These are phyloP conservation scores for Boletus pseudo-olivaceus DNA, from an alignment of 768 basidiomycete species.

Conservation along the genomic window DNA sequence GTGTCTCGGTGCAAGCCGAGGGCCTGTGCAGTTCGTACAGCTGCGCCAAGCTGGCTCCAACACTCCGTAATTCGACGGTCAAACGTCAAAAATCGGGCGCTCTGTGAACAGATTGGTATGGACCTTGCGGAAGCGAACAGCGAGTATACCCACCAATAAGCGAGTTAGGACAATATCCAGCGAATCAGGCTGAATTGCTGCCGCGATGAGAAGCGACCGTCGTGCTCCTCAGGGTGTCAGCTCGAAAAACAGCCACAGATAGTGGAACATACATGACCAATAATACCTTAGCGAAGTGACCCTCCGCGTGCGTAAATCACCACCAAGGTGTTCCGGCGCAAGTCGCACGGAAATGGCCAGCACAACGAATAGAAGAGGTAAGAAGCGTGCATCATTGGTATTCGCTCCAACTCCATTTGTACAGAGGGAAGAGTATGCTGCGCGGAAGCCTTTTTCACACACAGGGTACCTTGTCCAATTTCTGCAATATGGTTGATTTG, in stretches of 20 bases:
- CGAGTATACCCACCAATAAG: slow-evolving; percentile 51
- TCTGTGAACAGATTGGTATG: slow-evolving; percentile 37
- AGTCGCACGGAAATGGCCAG: slow-evolving; percentile 83
- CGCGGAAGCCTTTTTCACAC: slow-evolving; percentile 78
- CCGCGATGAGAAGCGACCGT: slow-evolving; percentile 83
- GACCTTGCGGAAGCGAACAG: background rate
- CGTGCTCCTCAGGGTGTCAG: slow-evolving; percentile 53
- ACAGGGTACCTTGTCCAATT: slow-evolving; percentile 95
- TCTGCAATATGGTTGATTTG: slow-evolving; percentile 36
- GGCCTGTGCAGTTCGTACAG: slow-evolving; percentile 89
- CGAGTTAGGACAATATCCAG: slow-evolving; percentile 89
- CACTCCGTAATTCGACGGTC: slow-evolving; percentile 90
- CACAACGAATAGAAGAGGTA: slow-evolving; percentile 91
- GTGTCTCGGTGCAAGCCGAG: slow-evolving; percentile 91
- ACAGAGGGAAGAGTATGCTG: slow-evolving; percentile 64
- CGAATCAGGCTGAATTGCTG: slow-evolving; percentile 90
- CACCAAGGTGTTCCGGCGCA: slow-evolving; percentile 80
- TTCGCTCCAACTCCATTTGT: slow-evolving; percentile 59
- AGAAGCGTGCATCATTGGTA: slow-evolving; percentile 75
- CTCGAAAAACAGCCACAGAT: slow-evolving; percentile 3
- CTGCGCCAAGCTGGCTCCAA: slow-evolving; percentile 94
- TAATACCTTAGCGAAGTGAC: slow-evolving; percentile 87
- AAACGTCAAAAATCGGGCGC: slow-evolving; percentile 65
- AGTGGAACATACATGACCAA: slow-evolving; percentile 78
- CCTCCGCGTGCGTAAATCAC: slow-evolving; percentile 70